Percentiles rank a stretch among this genome's conserved stretches.
Evolutionary conservation across 2,329 filamentous ascomycete genomes (phyloP).

Genomic region (Eurotiales sp.): DNA sequence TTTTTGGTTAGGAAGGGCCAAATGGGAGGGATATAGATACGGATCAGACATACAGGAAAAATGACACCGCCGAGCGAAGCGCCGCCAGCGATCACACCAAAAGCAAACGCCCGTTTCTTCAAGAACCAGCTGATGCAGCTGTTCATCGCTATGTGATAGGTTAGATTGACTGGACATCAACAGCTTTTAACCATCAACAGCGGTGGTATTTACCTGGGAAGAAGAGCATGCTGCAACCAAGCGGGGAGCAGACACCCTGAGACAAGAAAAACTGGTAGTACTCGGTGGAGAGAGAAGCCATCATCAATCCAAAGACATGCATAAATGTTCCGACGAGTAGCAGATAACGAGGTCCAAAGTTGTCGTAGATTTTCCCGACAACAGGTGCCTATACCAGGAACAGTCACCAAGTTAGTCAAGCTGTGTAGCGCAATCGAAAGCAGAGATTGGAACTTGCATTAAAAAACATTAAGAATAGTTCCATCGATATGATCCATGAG

Average conservation of each 20-base stretch:
- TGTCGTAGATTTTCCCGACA: conserved; percentile 55
- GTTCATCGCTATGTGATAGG: conserved; percentile 51
- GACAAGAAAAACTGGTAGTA: conserved; percentile 53
- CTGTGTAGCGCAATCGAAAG: too few species aligned
- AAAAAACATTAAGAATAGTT: not conserved
- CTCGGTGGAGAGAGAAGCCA: conserved; percentile 46
- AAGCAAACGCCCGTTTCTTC: not conserved
- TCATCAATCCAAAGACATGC: conserved; percentile 51
- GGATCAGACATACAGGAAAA: conserved; percentile 42
- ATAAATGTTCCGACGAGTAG: conserved; percentile 44
- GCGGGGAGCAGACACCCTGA: conserved; percentile 49
- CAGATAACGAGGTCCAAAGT: conserved; percentile 45
- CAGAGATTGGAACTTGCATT: too few species aligned
- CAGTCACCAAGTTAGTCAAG: not conserved
- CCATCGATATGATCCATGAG: not conserved
- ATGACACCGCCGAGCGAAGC: conserved; percentile 56
- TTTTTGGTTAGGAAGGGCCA: not conserved
- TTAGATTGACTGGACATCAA: not conserved
- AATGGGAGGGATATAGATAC: not conserved
- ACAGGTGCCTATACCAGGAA: not conserved
- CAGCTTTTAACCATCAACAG: too few species aligned
- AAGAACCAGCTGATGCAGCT: conserved; percentile 45
- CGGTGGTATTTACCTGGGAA: conserved; percentile 41
- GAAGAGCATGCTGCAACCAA: conserved; percentile 54
- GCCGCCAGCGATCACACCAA: conserved; percentile 15